phyloP scores from a whole-genome alignment of 345 rosid species.

The Arabis alpina region DNA sequence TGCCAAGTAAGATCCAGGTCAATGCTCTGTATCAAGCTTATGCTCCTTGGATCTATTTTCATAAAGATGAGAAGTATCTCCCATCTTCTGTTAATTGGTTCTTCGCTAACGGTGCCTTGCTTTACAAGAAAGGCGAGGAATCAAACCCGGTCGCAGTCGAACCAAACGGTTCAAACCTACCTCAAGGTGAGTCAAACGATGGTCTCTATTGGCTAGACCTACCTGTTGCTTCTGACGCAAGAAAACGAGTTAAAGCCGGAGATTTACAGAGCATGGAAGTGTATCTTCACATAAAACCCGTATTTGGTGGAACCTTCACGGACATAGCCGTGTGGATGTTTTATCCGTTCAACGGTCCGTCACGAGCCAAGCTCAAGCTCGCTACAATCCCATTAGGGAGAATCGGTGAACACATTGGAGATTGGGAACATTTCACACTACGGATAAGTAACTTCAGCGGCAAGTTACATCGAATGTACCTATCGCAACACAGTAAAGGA shows the following conservation, averaged over 20 bases:
- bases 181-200: conserved; percentile 77
- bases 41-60: conserved; percentile 69
- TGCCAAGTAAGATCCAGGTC: conserved; percentile 67
- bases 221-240: conserved; percentile 50
- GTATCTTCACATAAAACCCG: conserved; percentile 74
- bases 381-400: conserved; percentile 56
- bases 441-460: conserved; percentile 84
- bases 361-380: conserved; percentile 64
- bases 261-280: conserved; percentile 55
- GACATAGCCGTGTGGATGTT: conserved; percentile 80
- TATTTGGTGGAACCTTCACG: conserved; percentile 71
- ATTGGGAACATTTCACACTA: conserved; percentile 91
- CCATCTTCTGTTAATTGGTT: conserved; percentile 78
- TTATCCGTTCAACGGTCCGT: conserved; percentile 85
- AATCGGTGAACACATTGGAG: conserved; percentile 85
- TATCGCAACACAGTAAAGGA: conserved; percentile 79
- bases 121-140: conserved; percentile 67
- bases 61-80: conserved; percentile 70
- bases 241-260: conserved; percentile 65
- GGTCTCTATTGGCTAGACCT: conserved; percentile 86
- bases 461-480: conserved; percentile 55
- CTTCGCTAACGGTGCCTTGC: conserved; percentile 66
- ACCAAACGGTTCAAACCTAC: conserved; percentile 70
- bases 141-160: conserved; percentile 58
- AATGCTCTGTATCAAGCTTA: conserved; percentile 59